Base-by-base conservation (phyloP, 768 basidiomycete genomes). In the Psilocybe tampanensis region DNA sequence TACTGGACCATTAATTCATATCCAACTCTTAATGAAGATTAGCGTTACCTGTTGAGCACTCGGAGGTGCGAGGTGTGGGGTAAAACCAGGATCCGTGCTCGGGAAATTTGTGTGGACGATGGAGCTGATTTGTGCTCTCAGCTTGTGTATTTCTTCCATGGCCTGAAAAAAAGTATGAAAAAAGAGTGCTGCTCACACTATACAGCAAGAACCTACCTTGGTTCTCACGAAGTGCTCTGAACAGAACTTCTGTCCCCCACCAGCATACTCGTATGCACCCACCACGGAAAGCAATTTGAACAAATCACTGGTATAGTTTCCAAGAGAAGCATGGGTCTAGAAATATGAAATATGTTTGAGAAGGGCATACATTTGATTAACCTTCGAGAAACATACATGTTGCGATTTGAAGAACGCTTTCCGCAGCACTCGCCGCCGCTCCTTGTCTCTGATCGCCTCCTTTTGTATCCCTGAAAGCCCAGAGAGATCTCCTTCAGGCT, bases 131-230 rank as follows among this genome's bases (percentile, higher is more conserved):
- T 99, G 97, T 0, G 86, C 81, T 33, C 95, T 85, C 4, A 99
- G 80, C 69, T 98, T 98, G 71, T 95, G 97, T 33, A 97, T 96
- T 75, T 99, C 97, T 73, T 97, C 92, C 95, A 99, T 98, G 0
- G 94, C 92, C 95, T 98, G 42, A 18, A 24, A 53, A 18, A 11
- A 36, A 32, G 23, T 15, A 4, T 54, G 17, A 54, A 21, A n/a
- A 34, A 7, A 17, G 39, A n/a, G 23, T 43, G 7, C 17, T 36
- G 15, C 1, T 22, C 44, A 18, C 42, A 8, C 53, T 19, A 17
- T 4, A 22, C 2, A 57, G 29, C 29, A 23, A 22, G 41, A 8
- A 60, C 76, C 33, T 65, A 94, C 95, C 81, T 98, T 98, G 0
- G 81, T 81, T 59, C 94, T 79, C 19, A 98, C 89, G 64, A 97